phyloP scores from a whole-genome alignment of 768 basidiomycete genomes.

The Lactarius quietus region DNA sequence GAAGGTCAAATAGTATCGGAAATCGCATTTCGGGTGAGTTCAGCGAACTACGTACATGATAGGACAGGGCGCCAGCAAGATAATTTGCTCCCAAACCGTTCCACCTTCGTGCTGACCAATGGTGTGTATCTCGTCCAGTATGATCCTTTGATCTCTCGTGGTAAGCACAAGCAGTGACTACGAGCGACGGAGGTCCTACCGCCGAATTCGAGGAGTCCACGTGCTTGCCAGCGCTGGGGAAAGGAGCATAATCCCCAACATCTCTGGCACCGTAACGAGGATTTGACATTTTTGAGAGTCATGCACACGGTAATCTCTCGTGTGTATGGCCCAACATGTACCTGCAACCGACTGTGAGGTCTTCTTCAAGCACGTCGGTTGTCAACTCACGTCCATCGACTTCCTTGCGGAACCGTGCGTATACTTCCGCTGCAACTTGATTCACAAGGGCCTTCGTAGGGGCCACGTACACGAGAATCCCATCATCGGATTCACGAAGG shows the following conservation, averaged over 20 bases:
- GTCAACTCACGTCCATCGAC: constrained; percentile 42
- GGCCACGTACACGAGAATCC: constrained; percentile 67
- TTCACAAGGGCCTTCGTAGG: constrained; percentile 72
- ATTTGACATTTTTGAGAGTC: constrained; percentile 68
- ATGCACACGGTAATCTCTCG: constrained; percentile 59
- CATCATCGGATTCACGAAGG: constrained; percentile 58
- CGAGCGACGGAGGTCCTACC: constrained; percentile 35
- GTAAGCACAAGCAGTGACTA: neutral
- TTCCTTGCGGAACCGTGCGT: constrained; percentile 62
- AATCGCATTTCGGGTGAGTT: neutral
- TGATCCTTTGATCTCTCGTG: constrained; percentile 43
- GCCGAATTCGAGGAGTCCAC: constrained; percentile 63
- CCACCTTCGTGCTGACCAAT: constrained; percentile 71
- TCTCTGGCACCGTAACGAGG: constrained; percentile 69
- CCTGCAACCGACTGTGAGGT: constrained; percentile 34
- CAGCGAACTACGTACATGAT: constrained; percentile 49
- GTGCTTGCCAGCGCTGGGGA: constrained; percentile 57
- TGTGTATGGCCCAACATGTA: constrained; percentile 62
- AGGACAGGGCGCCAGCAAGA: constrained; percentile 65
- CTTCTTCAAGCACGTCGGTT: neutral
- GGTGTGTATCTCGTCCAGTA: constrained; percentile 64
- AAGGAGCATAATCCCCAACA: constrained; percentile 64
- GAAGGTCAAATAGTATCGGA: neutral
- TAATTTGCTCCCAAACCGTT: constrained; percentile 71
- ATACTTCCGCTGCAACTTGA: constrained; percentile 72